These are phyloP conservation scores for Tagetes patula DNA, from an alignment of 129 eudicot genomes.

Conservation along the genomic window DNA sequence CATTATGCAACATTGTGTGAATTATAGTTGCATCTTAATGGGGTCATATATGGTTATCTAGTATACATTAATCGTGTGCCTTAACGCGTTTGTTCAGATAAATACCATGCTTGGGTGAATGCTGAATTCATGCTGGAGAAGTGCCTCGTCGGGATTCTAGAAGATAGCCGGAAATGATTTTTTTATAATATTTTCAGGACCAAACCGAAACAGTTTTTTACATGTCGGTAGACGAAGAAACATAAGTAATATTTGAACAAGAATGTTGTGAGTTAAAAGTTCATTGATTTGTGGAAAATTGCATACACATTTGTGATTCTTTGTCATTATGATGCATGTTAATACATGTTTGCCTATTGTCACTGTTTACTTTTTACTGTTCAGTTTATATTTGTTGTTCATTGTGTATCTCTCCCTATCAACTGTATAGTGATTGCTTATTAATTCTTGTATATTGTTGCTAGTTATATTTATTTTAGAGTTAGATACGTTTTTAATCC, in stretches of 20 bases:
- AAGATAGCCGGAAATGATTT: slow-evolving; percentile 35
- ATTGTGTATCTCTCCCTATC: no score
- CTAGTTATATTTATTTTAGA: no score
- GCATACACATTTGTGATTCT: slow-evolving; percentile 19
- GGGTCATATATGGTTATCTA: background rate
- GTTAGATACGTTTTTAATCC: no score
- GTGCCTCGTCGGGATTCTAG: slow-evolving; percentile 43
- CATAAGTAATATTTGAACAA: background rate
- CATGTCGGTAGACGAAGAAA: background rate
- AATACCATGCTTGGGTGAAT: slow-evolving; percentile 54
- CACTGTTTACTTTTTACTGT: no score
- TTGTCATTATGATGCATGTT: background rate
- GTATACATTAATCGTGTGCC: background rate
- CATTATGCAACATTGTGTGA: background rate
- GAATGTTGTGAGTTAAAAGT: background rate
- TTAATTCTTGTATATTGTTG: no score
- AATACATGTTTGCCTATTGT: background rate
- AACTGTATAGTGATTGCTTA: no score
- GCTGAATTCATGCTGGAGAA: slow-evolving; percentile 44
- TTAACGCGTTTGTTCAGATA: slow-evolving; percentile 31
- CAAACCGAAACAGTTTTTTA: background rate
- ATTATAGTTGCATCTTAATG: background rate
- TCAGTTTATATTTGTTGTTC: no score
- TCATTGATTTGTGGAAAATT: slow-evolving; percentile 9
- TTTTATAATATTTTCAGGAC: background rate